phyloP scores from a whole-genome alignment of 208 protist species.

The Blechomonas ayalai region DNA sequence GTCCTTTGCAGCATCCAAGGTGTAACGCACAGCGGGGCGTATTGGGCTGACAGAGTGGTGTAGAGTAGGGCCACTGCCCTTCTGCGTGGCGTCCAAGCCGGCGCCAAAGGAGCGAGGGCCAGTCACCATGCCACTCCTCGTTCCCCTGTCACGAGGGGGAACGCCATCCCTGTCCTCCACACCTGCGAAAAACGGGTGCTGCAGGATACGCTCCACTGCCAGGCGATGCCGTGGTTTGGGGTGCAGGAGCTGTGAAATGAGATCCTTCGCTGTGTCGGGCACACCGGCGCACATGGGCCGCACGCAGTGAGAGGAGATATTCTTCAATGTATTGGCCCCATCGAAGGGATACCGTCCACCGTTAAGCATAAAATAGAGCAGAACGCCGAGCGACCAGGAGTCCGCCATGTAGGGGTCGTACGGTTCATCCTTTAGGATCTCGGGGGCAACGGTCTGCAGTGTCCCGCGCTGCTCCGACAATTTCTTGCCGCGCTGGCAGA shows the following conservation, averaged over 20 bases:
- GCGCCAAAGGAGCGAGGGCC: too few species aligned
- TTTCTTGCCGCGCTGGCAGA: slow-evolving; percentile 33
- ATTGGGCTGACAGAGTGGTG: too few species aligned
- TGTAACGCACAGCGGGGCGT: slow-evolving; percentile 1
- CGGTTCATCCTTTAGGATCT: slow-evolving; percentile 43
- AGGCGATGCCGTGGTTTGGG: slow-evolving; percentile 43
- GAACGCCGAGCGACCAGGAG: slow-evolving; percentile 73
- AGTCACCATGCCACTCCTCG: too few species aligned
- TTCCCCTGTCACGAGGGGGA: slow-evolving; percentile 3
- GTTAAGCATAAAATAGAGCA: slow-evolving; percentile 87
- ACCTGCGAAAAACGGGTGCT: slow-evolving; percentile 52
- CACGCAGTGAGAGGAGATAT: slow-evolving; percentile 63
- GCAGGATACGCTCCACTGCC: slow-evolving; percentile 46
- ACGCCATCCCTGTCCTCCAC: background rate
- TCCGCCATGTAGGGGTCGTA: slow-evolving; percentile 81
- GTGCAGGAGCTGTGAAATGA: slow-evolving; percentile 54
- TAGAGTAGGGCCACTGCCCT: too few species aligned
- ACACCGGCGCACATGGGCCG: slow-evolving; percentile 31
- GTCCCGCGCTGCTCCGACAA: slow-evolving; percentile 64
- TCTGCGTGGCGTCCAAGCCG: too few species aligned
- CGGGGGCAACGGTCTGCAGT: slow-evolving; percentile 77
- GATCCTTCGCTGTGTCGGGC: slow-evolving; percentile 37
- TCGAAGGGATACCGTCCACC: slow-evolving; percentile 80
- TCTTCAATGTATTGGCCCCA: slow-evolving; percentile 78
- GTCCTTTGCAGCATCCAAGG: slow-evolving; percentile 8